These are phyloP conservation scores for Coemansia javaensis DNA, from an alignment of 192 early-diverging fungal species.

Conservation along the genomic window DNA sequence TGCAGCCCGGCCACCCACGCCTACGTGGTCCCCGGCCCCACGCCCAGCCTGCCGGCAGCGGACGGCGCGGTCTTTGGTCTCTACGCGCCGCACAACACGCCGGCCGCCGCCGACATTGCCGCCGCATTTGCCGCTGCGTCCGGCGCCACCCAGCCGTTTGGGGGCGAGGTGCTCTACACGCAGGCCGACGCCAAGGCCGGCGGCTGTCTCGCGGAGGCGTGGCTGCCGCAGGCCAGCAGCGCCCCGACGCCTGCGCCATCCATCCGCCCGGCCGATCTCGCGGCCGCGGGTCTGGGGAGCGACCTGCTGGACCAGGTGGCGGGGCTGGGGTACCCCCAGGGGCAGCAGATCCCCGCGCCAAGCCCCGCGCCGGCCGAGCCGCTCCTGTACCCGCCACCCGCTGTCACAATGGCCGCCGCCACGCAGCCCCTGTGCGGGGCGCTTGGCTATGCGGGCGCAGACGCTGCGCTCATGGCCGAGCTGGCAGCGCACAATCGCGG, in stretches of 20 bases:
- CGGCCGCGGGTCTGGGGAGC: background rate
- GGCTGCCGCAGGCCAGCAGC: background rate
- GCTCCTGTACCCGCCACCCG: too few species aligned
- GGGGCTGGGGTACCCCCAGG: conserved; percentile 2
- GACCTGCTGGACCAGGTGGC: too few species aligned
- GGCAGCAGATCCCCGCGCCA: conserved; percentile 6
- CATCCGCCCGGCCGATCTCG: conserved; percentile 6
- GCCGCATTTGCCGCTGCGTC: background rate
- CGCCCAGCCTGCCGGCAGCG: background rate
- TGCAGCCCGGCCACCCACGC: background rate
- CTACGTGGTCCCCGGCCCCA: background rate
- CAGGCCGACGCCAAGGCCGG: conserved; percentile 4
- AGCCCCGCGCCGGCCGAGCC: too few species aligned
- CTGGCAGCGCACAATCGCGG: conserved; percentile 6
- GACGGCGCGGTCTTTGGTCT: background rate
- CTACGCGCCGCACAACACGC: background rate
- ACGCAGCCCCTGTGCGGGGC: conserved; percentile 32
- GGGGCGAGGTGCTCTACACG: conserved; percentile 1
- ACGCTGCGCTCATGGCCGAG: conserved; percentile 15
- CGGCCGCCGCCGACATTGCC: too few species aligned
- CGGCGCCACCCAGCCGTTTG: background rate
- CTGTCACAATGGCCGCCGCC: too few species aligned
- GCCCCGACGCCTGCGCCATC: conserved; percentile 5
- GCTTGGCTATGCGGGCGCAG: conserved; percentile 17
- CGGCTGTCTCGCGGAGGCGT: conserved; percentile 7